Conservation (phyloP, 1,139 yeast species). For the Blastobotrys serpentis region DNA sequence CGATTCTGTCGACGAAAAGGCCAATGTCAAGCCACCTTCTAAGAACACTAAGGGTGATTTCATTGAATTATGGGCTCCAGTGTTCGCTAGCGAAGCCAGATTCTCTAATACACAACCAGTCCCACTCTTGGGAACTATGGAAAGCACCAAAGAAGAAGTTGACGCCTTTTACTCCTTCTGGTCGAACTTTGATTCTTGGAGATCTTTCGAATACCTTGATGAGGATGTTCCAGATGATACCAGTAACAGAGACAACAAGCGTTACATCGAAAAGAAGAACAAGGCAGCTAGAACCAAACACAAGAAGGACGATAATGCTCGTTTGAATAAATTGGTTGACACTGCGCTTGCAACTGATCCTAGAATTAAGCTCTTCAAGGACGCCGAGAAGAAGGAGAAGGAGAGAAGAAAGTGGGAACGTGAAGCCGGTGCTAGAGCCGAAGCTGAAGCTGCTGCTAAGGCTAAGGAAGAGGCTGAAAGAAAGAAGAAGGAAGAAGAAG, state of each 20-base stretch:
- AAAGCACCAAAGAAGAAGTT: slow-evolving; percentile 75
- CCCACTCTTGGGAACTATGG: slow-evolving; percentile 71
- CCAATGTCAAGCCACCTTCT: slow-evolving; percentile 78
- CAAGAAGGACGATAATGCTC: slow-evolving; percentile 95
- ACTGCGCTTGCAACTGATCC: slow-evolving; percentile 90
- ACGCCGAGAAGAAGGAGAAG: slow-evolving; percentile 91
- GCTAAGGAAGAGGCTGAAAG: slow-evolving; percentile 85
- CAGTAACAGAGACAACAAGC: slow-evolving; percentile 98
- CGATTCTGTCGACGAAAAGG: slow-evolving; percentile 90
- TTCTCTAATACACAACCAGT: slow-evolving; percentile 90
- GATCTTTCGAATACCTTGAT: slow-evolving; percentile 95
- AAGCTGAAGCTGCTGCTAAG: slow-evolving; percentile 81
- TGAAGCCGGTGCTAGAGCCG: slow-evolving; percentile 96
- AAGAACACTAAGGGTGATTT: slow-evolving; percentile 59
- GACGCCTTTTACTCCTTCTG: slow-evolving; percentile 88
- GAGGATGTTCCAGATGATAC: slow-evolving; percentile 99
- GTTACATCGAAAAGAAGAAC: slow-evolving; percentile 97
- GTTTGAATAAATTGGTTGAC: slow-evolving; percentile 82
- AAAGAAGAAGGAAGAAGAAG: slow-evolving; percentile 76
- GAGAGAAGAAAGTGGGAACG: slow-evolving; percentile 96
- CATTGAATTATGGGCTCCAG: slow-evolving; percentile 90
- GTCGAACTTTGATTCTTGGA: slow-evolving; percentile 98
- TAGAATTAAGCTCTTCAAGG: slow-evolving; percentile 89
- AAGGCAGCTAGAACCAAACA: slow-evolving; percentile 94
- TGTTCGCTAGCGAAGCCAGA: slow-evolving; percentile 85